These are phyloP conservation scores for Coccinonectria pachysandricola DNA, from an alignment of 2,329 filamentous ascomycete genomes.

Conservation along the genomic window DNA sequence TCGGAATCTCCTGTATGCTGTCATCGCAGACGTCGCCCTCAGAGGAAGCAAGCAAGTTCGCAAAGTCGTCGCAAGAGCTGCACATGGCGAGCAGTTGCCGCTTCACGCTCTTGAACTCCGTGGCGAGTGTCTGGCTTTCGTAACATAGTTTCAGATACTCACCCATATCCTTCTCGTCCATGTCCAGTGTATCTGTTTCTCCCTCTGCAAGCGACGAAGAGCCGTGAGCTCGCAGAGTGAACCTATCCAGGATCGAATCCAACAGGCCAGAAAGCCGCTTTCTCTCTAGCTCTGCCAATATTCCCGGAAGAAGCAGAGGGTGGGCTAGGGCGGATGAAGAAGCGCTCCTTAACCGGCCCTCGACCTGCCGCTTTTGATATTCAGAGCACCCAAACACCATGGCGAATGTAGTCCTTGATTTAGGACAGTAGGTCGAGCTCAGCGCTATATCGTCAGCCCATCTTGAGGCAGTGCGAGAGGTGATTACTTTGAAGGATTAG, in stretches of 20 bases:
- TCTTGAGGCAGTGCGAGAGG: conserved; percentile 1
- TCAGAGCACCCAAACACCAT: conserved; percentile 2
- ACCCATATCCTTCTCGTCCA: conserved; percentile 1
- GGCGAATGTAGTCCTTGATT: background rate
- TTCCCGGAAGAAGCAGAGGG: conserved; percentile 2
- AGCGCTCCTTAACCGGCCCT: background rate
- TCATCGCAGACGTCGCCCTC: background rate
- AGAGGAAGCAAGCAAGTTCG: background rate
- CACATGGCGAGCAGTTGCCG: conserved; percentile 1
- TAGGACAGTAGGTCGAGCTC: conserved; percentile 1
- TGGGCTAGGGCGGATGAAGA: background rate
- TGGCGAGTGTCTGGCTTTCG: conserved; percentile 2
- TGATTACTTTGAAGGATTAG: background rate
- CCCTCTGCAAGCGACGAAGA: background rate
- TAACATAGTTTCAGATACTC: conserved; percentile 4
- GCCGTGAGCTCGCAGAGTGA: conserved; percentile 1
- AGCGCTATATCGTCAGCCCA: conserved; percentile 2
- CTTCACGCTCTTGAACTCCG: conserved; percentile 3
- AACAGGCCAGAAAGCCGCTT: conserved; percentile 1
- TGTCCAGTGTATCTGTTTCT: background rate
- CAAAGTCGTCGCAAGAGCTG: background rate
- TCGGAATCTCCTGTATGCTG: background rate
- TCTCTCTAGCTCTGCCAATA: conserved; percentile 3
- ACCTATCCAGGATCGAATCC: conserved; percentile 1
- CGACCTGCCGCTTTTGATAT: background rate